Base-by-base conservation (phyloP, 2,329 filamentous ascomycete genomes). In the Talaromyces pinophilus region DNA sequence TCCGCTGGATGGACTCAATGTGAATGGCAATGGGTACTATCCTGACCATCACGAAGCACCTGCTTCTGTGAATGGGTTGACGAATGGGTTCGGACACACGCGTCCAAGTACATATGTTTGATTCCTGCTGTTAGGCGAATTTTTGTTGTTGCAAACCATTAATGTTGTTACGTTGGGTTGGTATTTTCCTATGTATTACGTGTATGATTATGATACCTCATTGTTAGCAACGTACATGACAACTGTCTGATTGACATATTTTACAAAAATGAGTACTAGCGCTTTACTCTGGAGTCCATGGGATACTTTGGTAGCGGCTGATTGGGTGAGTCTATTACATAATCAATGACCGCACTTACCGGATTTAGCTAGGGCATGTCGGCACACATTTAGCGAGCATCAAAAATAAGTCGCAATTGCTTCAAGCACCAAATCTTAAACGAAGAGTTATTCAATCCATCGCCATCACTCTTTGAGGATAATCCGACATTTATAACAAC, bases 401-500 rank as follows among this genome's bases (percentile, higher is more conserved):
- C 55, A 19, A 65, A 65, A 65, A 65, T 65, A 38, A 11, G n/a
- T 33, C 25, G 38, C 13, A 33, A 62, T 46, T 46, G 35, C 57
- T 44, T 60, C 38, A 60, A 44, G 25, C 59, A 50, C 22, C 11
- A 22, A 61, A 38, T 52, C 33, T 40, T 28, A 7, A 38, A 44
- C 35, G 57, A 60, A 30, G 33, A 48, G 19, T 40, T 52, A 44
- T 60, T 61, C 44, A 55, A 64, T 60, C 40, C 25, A 62, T 38
- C 42, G 59, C 40, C 44, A 65, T 59, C 25, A 80, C 82, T 84
- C 82, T 84, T 84, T 81, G 82, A 84, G 82, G 82, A 84, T 80
- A 79, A 80, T 82, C 81, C 82, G 82, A 82, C 82, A 80, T 77
- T 76, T 59, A 25, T 2, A 73, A 69, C 69, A 68, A 73, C 71